These are phyloP conservation scores for Cytidiella melzeri DNA, from an alignment of 768 basidiomycete species.

Conservation along the genomic window DNA sequence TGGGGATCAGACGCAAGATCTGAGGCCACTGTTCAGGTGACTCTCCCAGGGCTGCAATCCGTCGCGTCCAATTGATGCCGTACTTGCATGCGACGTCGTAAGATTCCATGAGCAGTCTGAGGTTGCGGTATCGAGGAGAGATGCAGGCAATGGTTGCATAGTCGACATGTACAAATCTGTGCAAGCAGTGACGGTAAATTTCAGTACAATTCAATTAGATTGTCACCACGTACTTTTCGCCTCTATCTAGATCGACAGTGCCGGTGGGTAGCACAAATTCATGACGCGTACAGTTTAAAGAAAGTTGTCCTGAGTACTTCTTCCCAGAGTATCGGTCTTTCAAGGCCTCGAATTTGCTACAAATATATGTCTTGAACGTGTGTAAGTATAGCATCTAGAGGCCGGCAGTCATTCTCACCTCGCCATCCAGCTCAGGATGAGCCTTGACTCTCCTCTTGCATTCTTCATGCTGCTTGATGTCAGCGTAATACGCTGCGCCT, in stretches of 20 bases:
- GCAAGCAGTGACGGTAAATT: background rate
- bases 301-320: conserved; percentile 9
- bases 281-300: conserved; percentile 13
- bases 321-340: conserved; percentile 5
- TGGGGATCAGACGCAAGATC: conserved; percentile 6
- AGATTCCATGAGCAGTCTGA: conserved; percentile 2
- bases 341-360: conserved; percentile 15
- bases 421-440: background rate
- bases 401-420: conserved; percentile 4
- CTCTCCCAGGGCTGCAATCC: conserved; percentile 8
- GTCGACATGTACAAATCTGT: conserved; percentile 13
- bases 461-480: conserved; percentile 4
- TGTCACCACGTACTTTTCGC: conserved; percentile 12
- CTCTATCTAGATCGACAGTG: conserved; percentile 14
- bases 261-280: conserved; percentile 12
- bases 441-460: conserved; percentile 1
- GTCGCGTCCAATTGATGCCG: conserved; percentile 4
- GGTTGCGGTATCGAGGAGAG: conserved; percentile 4
- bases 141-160: conserved; percentile 8
- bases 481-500: conserved; percentile 11
- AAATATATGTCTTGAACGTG: conserved; percentile 4
- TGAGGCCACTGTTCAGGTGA: background rate
- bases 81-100: conserved; percentile 27
- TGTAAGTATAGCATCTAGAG: background rate
- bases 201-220: background rate